These are phyloP conservation scores for Microbotryum silenes-acaulis DNA, from an alignment of 1,284 basidiomycete species.

Conservation along the genomic window DNA sequence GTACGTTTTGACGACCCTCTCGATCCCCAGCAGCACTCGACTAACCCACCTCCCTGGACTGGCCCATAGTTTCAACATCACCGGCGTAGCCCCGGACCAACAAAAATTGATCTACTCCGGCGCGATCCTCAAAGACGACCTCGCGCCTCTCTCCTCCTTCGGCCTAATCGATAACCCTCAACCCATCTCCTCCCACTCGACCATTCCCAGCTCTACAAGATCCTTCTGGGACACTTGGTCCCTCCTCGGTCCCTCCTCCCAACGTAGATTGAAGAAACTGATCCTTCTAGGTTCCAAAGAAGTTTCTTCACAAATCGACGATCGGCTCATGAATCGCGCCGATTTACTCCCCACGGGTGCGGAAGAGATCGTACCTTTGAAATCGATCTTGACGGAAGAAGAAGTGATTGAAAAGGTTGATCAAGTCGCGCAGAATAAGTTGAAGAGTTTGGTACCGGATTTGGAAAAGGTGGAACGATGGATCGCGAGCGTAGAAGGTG, in stretches of 20 bases:
- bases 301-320: slow-evolving; percentile 22
- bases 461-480: slow-evolving; percentile 46
- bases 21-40: too few species aligned
- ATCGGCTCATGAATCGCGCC: slow-evolving; percentile 20
- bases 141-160: slow-evolving; percentile 51
- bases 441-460: slow-evolving; percentile 45
- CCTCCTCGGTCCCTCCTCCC: slow-evolving; percentile 39
- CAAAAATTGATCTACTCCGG: slow-evolving; percentile 66
- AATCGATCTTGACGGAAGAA: slow-evolving; percentile 19
- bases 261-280: slow-evolving; percentile 27
- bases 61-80: slow-evolving; percentile 16
- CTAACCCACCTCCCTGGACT: background rate
- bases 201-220: slow-evolving; percentile 8
- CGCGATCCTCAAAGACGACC: slow-evolving; percentile 68
- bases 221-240: slow-evolving; percentile 28
- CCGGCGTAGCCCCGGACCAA: slow-evolving; percentile 33
- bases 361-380: background rate
- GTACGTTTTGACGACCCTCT: background rate
- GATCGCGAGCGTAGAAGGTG: background rate
- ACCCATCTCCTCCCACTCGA: background rate
- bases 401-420: slow-evolving; percentile 11
- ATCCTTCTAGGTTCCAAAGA: slow-evolving; percentile 27
- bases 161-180: slow-evolving; percentile 36
- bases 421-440: slow-evolving; percentile 10
- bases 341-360: slow-evolving; percentile 16